These are phyloP conservation scores for Fusarium sp. DNA, from an alignment of 2,329 filamentous ascomycete species.

Conservation along the genomic window DNA sequence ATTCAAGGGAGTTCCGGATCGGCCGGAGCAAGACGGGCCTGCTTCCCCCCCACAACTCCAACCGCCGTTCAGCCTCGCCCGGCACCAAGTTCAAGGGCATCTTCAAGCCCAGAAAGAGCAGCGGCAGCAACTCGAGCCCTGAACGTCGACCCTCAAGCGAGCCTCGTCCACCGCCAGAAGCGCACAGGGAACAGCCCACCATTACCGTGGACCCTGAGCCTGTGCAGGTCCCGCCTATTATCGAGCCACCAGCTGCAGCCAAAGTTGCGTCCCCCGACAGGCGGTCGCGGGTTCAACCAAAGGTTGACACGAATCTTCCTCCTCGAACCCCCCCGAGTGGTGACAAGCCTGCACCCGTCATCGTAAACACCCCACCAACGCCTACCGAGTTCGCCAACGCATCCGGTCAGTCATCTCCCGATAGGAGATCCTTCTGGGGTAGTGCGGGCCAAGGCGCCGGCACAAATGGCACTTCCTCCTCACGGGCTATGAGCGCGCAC, in stretches of 20 bases:
- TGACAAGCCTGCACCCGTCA: constrained; percentile 62
- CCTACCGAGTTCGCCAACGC: constrained; percentile 60
- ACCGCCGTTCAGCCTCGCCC: constrained; percentile 74
- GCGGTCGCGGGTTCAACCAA: constrained; percentile 45
- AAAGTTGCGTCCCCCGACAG: constrained; percentile 46
- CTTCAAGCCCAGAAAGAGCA: constrained; percentile 60
- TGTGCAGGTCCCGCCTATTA: constrained; percentile 36
- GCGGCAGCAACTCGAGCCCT: constrained; percentile 36
- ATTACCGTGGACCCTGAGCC: constrained; percentile 33
- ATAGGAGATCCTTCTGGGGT: constrained; percentile 47
- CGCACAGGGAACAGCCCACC: constrained; percentile 34
- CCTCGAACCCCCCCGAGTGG: constrained; percentile 62
- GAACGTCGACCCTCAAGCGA: constrained; percentile 34
- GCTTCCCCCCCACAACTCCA: constrained; percentile 50
- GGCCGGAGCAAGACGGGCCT: constrained; percentile 44
- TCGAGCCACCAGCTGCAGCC: constrained; percentile 47
- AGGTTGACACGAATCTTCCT: constrained; percentile 48
- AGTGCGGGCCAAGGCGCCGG: constrained; percentile 42
- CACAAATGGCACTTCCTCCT: constrained; percentile 67
- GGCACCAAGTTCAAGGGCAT: constrained; percentile 76
- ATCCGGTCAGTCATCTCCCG: constrained; percentile 41
- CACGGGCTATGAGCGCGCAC: constrained; percentile 80
- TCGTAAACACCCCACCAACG: constrained; percentile 76
- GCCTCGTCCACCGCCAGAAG: constrained; percentile 32
- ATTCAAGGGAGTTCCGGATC: constrained; percentile 41